Base-by-base conservation (phyloP, 495 filamentous ascomycete species). In the Hypoxylon cercidicola region DNA sequence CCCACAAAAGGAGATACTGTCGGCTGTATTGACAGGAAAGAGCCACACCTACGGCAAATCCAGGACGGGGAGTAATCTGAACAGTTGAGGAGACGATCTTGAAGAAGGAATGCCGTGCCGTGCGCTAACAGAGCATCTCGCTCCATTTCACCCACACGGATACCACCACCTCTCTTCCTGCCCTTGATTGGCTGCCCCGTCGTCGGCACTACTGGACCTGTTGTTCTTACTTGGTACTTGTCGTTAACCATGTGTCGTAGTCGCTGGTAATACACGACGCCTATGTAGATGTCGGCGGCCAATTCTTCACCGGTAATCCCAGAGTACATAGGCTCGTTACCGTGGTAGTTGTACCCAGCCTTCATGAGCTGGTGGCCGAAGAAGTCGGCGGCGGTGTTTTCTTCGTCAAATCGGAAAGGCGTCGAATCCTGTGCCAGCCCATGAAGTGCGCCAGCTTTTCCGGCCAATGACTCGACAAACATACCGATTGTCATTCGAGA, bases 401-500 rank as follows among this genome's bases (percentile, higher is more conserved):
- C 85, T 74, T 97, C 94, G 71, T 92, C 90, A 74, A 98, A 99
- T 55, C 88, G 85, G 85, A 96, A 99, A 10, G 95, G 95, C 3
- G 94, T 97, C 39, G 85, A 92, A 73, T 99, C 95, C 79, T 98
- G 95, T 10, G 95, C 89, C 25, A 97, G 84, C 35, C 95, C 95
- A 72, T 99, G 95, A 49, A 99, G 85, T 28, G 95, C 90, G 10
- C 95, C 95, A 15, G 93, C 85, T 79, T 99, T 99, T 30, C 95
- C 95, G 19, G 95, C 95, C 61, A 99, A 85, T 6, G 93, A 97
- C 78, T 99, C 95, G 68, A 99, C 89, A 81, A 99, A 97, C 90
- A 98, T 97, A 74, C 95, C 95, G 74, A 99, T 99, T 20, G 95
- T 99, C 95, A 99, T 99, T 77, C 95, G 94, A 55, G 95, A 98